Evolutionary conservation across 2,329 filamentous ascomycete genomes (phyloP), one percentile per base, ranked within the genome.

Genomic region (Paecilomyces fulvus): DNA sequence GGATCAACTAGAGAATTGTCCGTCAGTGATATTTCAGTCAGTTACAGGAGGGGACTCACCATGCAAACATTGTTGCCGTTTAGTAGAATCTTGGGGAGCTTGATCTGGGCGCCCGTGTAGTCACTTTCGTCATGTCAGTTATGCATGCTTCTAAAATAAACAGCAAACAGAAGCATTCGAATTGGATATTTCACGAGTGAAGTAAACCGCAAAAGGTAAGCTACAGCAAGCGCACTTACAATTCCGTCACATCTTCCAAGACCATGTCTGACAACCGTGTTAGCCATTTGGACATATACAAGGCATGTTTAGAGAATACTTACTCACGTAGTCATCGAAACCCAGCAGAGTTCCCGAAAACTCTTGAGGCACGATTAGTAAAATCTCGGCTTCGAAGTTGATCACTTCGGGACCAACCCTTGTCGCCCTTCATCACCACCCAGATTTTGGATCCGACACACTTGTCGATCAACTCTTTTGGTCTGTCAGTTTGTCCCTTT

Each of bases 11-110:
- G 23, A 49, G 6, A 31, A 49, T 55, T 14, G 59, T 43, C 17
- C 49, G 14, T 4, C 31, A 11, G 33, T 23, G n/a, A 58, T 37
- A n/a, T 56, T 43, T 52, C 53, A 14, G 51, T 11, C 20, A 25
- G 10, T 20, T 30, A 25, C 20, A 11, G 33, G 21, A 23, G 10
- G 21, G n/a, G 5, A 54, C 80, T 56, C 82, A 96, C 94, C 94
- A 99, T 99, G 88, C 92, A 97, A 62, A 99, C 90, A 69, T 97
- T 97, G 78, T 99, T 99, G 56, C 94, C 94, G 68, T 99, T 99
- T 43, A 99, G 79, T 48, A 99, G 77, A 59, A 99, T 96, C 80
- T 97, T 97, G 53, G 91, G 83, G 46, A 99, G 83, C 73, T 95
- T 95, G 50, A 86, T 89, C 74, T 92, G 87, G 65, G 88, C 85